Percentiles rank a stretch among this genome's conserved stretches.
Evolutionary conservation across 176 grass and related monocot species (phyloP).

Genomic region (Aegilops sharonensis): DNA sequence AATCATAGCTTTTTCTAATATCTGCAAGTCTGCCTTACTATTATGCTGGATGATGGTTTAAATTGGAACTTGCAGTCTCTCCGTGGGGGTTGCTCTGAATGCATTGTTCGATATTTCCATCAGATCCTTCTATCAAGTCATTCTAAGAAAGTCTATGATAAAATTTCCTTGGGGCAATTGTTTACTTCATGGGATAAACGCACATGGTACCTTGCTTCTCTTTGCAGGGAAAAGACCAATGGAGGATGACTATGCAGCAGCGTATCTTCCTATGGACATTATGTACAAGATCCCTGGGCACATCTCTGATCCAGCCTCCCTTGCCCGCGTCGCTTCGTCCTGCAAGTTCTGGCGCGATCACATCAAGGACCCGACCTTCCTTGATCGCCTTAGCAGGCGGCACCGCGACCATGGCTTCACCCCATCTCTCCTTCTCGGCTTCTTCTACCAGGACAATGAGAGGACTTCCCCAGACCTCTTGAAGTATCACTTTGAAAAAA

Average conservation of each 20-base stretch:
- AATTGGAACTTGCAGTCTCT: background rate
- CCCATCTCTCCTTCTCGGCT: conserved; percentile 23
- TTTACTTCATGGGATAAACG: background rate
- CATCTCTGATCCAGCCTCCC: conserved; percentile 26
- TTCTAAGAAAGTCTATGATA: background rate
- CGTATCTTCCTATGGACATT: conserved; percentile 31
- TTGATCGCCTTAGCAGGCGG: background rate
- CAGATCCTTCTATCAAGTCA: background rate
- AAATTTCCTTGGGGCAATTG: background rate
- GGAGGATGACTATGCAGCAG: conserved; percentile 2
- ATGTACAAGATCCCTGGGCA: background rate
- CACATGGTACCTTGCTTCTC: background rate
- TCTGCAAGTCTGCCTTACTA: background rate
- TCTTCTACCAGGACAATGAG: conserved; percentile 19
- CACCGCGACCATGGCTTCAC: conserved; percentile 27
- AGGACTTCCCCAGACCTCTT: conserved; percentile 1
- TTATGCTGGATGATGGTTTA: background rate
- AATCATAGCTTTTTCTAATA: background rate
- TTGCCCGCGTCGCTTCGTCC: conserved; percentile 1
- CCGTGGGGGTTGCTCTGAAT: background rate
- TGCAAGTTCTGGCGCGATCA: conserved; percentile 21
- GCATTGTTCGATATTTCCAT: background rate
- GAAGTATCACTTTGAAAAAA: conserved; percentile 29
- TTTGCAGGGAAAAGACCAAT: conserved; percentile 16
- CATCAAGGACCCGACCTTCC: conserved; percentile 15